Evolutionary conservation across 2,329 filamentous ascomycete genomes (phyloP).

Genomic region (Aureobasidium sp.): DNA sequence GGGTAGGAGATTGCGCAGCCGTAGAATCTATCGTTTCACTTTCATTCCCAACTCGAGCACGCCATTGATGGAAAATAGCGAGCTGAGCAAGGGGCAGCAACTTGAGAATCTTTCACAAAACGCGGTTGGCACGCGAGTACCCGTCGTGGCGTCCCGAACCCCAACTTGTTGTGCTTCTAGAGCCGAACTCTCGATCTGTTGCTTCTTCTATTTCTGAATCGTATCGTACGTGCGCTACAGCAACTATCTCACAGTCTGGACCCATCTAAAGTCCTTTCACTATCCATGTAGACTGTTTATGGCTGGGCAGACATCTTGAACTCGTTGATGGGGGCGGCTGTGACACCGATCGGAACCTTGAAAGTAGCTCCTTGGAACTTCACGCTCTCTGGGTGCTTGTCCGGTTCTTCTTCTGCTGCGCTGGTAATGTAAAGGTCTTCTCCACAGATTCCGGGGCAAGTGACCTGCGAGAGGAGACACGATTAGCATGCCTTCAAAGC

Average conservation of each 20-base stretch:
- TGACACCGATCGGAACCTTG: slow-evolving; percentile 67
- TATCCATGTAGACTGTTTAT: not conserved
- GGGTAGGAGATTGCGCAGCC: not conserved
- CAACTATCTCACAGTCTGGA: not conserved
- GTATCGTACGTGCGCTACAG: not conserved
- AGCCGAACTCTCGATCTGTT: not conserved
- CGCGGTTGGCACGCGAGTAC: not conserved
- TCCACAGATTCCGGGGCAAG: slow-evolving; percentile 74
- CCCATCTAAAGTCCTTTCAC: not conserved
- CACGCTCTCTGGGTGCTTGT: slow-evolving; percentile 54
- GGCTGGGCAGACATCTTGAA: slow-evolving; percentile 44
- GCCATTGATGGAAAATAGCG: not conserved
- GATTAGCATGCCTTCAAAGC: too few species aligned
- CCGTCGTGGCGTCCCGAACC: not conserved
- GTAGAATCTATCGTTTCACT: not conserved
- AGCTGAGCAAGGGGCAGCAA: not conserved
- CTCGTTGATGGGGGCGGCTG: slow-evolving; percentile 56
- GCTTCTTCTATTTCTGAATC: not conserved
- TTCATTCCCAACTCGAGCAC: not conserved
- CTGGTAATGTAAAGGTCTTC: slow-evolving; percentile 71
- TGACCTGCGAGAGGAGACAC: too few species aligned
- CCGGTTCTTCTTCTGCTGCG: slow-evolving; percentile 61
- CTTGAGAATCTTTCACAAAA: slow-evolving; percentile 5
- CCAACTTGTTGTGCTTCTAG: slow-evolving; percentile 2
- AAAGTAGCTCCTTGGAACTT: slow-evolving; percentile 66